These are phyloP conservation scores for Colletotrichum graminicola DNA, from an alignment of 2,329 filamentous ascomycete genomes.

Conservation along the genomic window DNA sequence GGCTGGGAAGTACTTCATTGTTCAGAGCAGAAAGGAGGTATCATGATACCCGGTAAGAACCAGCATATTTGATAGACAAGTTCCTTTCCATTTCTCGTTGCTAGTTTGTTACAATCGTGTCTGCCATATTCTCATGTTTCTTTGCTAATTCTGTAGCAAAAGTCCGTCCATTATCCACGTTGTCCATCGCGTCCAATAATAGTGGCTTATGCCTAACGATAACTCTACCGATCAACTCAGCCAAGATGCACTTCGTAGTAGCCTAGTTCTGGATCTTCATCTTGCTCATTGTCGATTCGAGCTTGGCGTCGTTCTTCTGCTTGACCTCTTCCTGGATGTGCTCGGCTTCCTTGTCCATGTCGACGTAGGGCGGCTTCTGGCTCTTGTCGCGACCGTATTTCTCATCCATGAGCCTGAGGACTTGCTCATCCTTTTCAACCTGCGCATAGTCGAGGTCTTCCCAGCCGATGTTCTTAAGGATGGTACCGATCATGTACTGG, in stretches of 20 bases:
- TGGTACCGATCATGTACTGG: slow-evolving; percentile 73
- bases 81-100: slow-evolving; percentile 26
- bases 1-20: slow-evolving; percentile 81
- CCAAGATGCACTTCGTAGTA: slow-evolving; percentile 39
- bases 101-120: slow-evolving; percentile 15
- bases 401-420: slow-evolving; percentile 49
- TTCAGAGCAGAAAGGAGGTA: slow-evolving; percentile 67
- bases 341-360: slow-evolving; percentile 40
- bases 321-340: slow-evolving; percentile 45
- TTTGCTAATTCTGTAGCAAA: slow-evolving; percentile 24
- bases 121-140: not conserved
- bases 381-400: slow-evolving; percentile 55
- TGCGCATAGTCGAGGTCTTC: slow-evolving; percentile 70
- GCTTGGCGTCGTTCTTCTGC: slow-evolving; percentile 44
- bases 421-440: slow-evolving; percentile 49
- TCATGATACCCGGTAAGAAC: slow-evolving; percentile 39
- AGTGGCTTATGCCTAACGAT: slow-evolving; percentile 26
- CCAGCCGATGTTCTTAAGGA: slow-evolving; percentile 76
- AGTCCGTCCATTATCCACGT: slow-evolving; percentile 8
- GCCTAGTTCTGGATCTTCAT: slow-evolving; percentile 44
- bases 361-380: slow-evolving; percentile 33
- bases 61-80: slow-evolving; percentile 16
- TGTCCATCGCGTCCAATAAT: slow-evolving; percentile 13
- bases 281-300: slow-evolving; percentile 47
- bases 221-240: slow-evolving; percentile 34